Evolutionary conservation across 2,329 filamentous ascomycete species (phyloP).

Genomic region (Fonsecaea pedrosoi): DNA sequence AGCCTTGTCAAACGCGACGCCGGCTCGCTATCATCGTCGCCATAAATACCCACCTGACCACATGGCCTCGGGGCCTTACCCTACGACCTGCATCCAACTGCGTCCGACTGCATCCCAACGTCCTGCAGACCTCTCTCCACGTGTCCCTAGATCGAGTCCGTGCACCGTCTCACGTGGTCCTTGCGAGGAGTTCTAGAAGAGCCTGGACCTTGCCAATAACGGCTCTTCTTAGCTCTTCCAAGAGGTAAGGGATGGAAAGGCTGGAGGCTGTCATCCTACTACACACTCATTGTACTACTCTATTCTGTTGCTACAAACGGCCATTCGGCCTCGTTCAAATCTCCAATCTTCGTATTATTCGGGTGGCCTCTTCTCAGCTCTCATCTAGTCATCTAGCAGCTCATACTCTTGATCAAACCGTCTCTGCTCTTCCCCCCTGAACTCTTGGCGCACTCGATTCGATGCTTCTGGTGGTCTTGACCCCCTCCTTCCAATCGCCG

Average conservation of each 20-base stretch:
- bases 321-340: background rate
- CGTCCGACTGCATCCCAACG: background rate
- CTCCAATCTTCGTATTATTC: background rate
- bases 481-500: background rate
- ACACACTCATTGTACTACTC: background rate
- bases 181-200: background rate
- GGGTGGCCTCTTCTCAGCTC: background rate
- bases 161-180: background rate
- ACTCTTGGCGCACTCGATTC: background rate
- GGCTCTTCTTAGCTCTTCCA: background rate
- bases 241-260: background rate
- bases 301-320: background rate
- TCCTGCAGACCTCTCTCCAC: background rate
- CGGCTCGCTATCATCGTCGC: background rate
- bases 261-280: background rate
- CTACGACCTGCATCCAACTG: background rate
- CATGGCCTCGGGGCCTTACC: background rate
- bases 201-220: background rate
- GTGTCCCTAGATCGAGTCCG: background rate
- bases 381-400: constrained; percentile 4
- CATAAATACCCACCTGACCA: background rate
- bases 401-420: constrained; percentile 1
- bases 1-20: too few species aligned
- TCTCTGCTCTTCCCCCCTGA: background rate
- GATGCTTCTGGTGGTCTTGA: background rate